A percentile compares a stretch with the other conserved stretches of the same genome.
Evolutionary conservation across 805 yeast species (phyloP).

Genomic region (Nakazawaea sp.): DNA sequence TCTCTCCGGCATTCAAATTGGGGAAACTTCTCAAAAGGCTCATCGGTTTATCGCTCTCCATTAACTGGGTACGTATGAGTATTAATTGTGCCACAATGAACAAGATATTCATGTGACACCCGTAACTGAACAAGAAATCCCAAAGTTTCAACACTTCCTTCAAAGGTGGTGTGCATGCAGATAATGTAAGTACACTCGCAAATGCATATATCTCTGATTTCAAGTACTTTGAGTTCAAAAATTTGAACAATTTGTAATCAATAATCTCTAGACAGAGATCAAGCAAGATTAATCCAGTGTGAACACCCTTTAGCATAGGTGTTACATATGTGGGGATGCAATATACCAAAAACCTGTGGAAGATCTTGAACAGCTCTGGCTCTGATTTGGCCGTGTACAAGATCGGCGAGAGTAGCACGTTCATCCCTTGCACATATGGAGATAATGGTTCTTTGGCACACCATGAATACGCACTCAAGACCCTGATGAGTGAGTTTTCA

Average conservation of each 20-base stretch:
- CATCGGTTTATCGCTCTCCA: conserved; percentile 67
- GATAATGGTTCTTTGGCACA: conserved; percentile 20
- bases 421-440: conserved; percentile 87
- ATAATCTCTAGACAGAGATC: conserved; percentile 65
- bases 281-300: conserved; percentile 67
- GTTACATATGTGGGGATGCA: conserved; percentile 75
- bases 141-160: conserved; percentile 69
- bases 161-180: conserved; percentile 86
- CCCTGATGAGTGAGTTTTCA: conserved; percentile 62
- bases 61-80: conserved; percentile 55
- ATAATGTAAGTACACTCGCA: conserved; percentile 73
- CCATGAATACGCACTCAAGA: conserved; percentile 69
- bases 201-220: conserved; percentile 86
- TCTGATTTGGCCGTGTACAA: conserved; percentile 71
- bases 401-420: conserved; percentile 79
- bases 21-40: conserved; percentile 68
- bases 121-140: conserved; percentile 91
- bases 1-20: conserved; percentile 58
- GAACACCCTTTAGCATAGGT: conserved; percentile 75
- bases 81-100: conserved; percentile 80
- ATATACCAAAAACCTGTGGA: conserved; percentile 51
- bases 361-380: conserved; percentile 75
- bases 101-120: conserved; percentile 79
- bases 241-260: conserved; percentile 62
- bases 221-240: conserved; percentile 54